A percentile compares a stretch with the other conserved stretches of the same genome.
phyloP scores from a whole-genome alignment of 129 eudicot genomes.

The carrot (Daucus carota) region DNA sequence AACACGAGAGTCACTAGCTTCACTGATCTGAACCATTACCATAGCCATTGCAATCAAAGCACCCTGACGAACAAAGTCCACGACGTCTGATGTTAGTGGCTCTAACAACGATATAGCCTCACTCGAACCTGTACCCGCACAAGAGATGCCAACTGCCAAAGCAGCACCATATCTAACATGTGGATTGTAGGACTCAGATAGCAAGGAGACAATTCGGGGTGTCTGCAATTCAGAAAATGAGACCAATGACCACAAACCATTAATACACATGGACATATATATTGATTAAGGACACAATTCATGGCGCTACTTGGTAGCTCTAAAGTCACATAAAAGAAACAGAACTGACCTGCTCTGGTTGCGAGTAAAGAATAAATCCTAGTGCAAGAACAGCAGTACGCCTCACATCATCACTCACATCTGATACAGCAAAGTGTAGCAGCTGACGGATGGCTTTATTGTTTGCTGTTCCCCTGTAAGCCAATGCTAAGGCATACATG shows the following conservation, averaged over 20 bases:
- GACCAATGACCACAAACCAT: background rate
- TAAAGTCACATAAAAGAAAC: background rate
- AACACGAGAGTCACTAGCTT: constrained; percentile 96
- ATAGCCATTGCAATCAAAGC: constrained; percentile 98
- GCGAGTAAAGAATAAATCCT: constrained; percentile 94
- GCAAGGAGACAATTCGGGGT: constrained; percentile 78
- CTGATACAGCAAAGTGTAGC: constrained; percentile 96
- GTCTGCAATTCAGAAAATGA: constrained; percentile 41
- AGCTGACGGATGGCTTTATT: constrained; percentile 94
- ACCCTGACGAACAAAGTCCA: constrained; percentile 97
- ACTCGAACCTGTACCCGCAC: constrained; percentile 93
- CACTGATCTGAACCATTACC: constrained; percentile 97
- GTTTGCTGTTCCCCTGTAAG: constrained; percentile 88
- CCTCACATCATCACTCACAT: constrained; percentile 98
- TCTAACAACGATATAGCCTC: constrained; percentile 96
- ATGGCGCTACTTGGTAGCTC: background rate
- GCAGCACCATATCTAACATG: constrained; percentile 99
- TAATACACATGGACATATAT: background rate
- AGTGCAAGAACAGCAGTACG: constrained; percentile 96
- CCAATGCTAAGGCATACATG: constrained; percentile 95
- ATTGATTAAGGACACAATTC: background rate
- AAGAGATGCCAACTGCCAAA: constrained; percentile 92
- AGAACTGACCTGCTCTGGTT: constrained; percentile 84
- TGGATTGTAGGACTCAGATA: constrained; percentile 90
- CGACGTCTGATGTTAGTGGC: constrained; percentile 93